Conservation (phyloP, 768 basidiomycete genomes). For the Suillus tomentosus region DNA sequence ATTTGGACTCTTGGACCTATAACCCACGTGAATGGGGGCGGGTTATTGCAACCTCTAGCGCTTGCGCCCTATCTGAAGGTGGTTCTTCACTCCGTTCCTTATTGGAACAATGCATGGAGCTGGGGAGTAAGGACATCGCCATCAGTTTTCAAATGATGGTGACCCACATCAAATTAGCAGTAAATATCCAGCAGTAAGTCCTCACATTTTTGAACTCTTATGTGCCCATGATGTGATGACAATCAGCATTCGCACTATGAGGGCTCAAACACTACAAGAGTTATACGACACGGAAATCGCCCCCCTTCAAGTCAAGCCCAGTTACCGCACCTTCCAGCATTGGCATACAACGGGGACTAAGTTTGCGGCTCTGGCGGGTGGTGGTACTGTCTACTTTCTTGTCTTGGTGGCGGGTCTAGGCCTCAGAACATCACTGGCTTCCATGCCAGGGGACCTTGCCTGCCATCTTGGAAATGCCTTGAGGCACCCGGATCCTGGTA, state of each 20-base stretch:
- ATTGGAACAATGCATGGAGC: not conserved
- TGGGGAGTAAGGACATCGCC: not conserved
- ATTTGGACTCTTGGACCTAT: not conserved
- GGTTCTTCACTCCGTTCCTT: not conserved
- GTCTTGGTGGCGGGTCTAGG: not conserved
- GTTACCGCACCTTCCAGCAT: not conserved
- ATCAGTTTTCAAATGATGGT: not conserved
- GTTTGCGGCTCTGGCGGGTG: not conserved
- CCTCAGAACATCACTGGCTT: not conserved
- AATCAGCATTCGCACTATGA: not conserved
- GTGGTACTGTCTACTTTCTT: not conserved
- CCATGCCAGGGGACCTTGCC: not conserved
- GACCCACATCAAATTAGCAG: not conserved
- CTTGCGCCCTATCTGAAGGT: not conserved
- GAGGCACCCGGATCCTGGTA: not conserved
- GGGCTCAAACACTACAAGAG: not conserved
- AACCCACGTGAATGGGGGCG: not conserved
- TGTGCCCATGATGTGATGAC: not conserved
- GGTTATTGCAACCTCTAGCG: not conserved
- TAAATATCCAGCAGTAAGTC: not conserved
- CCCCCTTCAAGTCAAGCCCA: not conserved
- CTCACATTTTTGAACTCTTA: not conserved
- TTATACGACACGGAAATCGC: not conserved
- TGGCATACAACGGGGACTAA: not conserved
- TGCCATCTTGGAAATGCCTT: conserved; percentile 2